Base-by-base conservation (phyloP, 345 rosid species). In the Nephelium lappaceum region DNA sequence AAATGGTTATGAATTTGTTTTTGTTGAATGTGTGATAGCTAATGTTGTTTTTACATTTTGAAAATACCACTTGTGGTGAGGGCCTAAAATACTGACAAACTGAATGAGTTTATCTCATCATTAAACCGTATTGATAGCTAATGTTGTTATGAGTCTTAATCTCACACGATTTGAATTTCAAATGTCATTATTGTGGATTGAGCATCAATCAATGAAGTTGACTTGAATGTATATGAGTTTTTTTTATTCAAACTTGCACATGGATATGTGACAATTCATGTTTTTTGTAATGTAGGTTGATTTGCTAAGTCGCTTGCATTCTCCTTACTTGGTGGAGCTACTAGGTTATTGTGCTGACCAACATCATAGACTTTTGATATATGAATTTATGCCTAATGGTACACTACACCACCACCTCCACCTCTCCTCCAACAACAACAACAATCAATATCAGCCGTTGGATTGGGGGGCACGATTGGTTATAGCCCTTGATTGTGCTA, bases 311-410 rank as follows among this genome's bases (percentile, higher is more conserved):
- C 88, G 95, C 73, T 83, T 93, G 85, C 92, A 88, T 42, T 93
- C 93, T 45, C 95, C 95, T 43, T 91, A 90, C 79, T 81, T 95
- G 79, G 98, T 92, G 80, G 93, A 93, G 79, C 87, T 95, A 42
- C 88, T 93, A 41, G 98, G 98, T 77, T 95, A 95, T 58, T 95
- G 98, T 84, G 98, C 98, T 45, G 98, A 95, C 86, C 93, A 88
- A 76, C 77, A 86, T 81, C 98, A 95, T 62, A 90, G 98, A 76
- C 87, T 95, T 67, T 85, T 95, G 0, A 75, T 95, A 57, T 88
- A 85, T 75, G 94, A 93, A 69, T 91, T 82, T 84, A 92, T 93
- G 98, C 87, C 97, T 6, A 89, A 89, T 66, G 95, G 94, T 14
- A 84, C 89, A 3, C 89, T 95, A 11, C 87, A 92, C 66, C 82